Percentiles rank a stretch among this genome's conserved stretches.
Evolutionary conservation across 1,284 basidiomycete genomes (phyloP).

Genomic region (Vanrija sp.): DNA sequence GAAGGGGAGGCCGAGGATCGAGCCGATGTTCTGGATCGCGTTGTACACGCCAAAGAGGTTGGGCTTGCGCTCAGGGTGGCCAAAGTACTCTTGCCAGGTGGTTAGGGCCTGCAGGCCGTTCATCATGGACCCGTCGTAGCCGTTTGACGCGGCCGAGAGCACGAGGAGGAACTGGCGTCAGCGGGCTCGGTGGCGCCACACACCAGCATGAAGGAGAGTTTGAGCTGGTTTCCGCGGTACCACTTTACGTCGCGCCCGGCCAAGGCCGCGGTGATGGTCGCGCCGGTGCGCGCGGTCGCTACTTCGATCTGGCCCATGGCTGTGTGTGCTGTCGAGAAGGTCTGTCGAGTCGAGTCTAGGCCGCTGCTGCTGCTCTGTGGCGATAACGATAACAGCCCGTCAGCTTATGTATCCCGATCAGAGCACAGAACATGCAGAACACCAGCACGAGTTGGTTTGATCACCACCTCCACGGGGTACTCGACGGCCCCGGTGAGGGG

Average conservation of each 20-base stretch:
- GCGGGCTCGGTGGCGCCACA: slow-evolving; percentile 2
- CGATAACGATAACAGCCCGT: too few species aligned
- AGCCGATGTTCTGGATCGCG: slow-evolving; percentile 19
- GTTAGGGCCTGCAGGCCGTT: slow-evolving; percentile 19
- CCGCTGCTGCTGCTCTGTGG: too few species aligned
- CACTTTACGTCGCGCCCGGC: slow-evolving; percentile 20
- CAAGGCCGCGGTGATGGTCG: not conserved
- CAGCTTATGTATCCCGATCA: too few species aligned
- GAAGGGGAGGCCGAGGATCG: slow-evolving; percentile 16
- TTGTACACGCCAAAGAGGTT: slow-evolving; percentile 22
- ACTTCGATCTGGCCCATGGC: too few species aligned
- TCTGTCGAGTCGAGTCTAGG: too few species aligned
- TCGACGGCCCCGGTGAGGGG: too few species aligned
- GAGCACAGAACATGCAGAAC: too few species aligned
- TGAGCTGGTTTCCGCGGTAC: slow-evolving; percentile 18
- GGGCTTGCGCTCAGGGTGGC: slow-evolving; percentile 8
- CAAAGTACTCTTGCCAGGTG: slow-evolving; percentile 16
- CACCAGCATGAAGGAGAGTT: slow-evolving; percentile 20
- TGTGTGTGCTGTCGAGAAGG: too few species aligned
- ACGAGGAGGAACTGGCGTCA: too few species aligned
- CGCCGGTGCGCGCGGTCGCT: too few species aligned
- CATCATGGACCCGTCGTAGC: slow-evolving; percentile 22
- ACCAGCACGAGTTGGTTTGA: too few species aligned
- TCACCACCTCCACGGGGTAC: too few species aligned
- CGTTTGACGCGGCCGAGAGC: not conserved